Evolutionary conservation across 495 filamentous ascomycete genomes (phyloP).

Genomic region (Podospora tetraspora): DNA sequence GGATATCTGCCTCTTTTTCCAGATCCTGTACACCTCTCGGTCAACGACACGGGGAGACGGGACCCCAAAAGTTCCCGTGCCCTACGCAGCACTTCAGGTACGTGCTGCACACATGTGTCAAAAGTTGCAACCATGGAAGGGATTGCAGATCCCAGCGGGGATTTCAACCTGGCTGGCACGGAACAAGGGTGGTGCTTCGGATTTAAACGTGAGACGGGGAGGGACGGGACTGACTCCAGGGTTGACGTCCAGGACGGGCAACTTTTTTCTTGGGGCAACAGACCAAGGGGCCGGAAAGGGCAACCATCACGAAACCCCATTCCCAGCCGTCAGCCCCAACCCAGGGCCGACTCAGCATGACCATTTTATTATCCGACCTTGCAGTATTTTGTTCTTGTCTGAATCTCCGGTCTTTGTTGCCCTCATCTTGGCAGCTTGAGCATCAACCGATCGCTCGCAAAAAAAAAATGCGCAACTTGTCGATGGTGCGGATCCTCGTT

Average conservation of each 20-base stretch:
- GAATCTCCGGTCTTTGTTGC: not conserved
- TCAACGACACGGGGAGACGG: not conserved
- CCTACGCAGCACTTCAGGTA: not conserved
- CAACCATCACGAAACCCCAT: slow-evolving; percentile 11
- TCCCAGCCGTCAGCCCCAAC: not conserved
- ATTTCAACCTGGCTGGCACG: not conserved
- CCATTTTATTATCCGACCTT: not conserved
- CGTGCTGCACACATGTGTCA: not conserved
- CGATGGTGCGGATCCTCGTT: not conserved
- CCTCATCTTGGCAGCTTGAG: not conserved
- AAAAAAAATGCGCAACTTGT: not conserved
- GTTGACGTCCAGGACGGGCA: not conserved
- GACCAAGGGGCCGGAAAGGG: slow-evolving; percentile 10
- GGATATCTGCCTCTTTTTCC: not conserved
- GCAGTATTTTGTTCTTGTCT: not conserved
- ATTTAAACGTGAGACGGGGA: not conserved
- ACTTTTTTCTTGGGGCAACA: not conserved
- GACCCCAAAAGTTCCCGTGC: not conserved
- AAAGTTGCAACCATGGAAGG: not conserved
- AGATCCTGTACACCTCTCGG: not conserved
- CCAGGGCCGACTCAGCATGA: not conserved
- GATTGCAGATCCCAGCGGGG: not conserved
- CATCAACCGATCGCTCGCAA: not conserved
- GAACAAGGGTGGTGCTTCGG: not conserved
- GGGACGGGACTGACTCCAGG: not conserved